Conservation (phyloP, 306 rosid species). For the Cicer chorassanicum region DNA sequence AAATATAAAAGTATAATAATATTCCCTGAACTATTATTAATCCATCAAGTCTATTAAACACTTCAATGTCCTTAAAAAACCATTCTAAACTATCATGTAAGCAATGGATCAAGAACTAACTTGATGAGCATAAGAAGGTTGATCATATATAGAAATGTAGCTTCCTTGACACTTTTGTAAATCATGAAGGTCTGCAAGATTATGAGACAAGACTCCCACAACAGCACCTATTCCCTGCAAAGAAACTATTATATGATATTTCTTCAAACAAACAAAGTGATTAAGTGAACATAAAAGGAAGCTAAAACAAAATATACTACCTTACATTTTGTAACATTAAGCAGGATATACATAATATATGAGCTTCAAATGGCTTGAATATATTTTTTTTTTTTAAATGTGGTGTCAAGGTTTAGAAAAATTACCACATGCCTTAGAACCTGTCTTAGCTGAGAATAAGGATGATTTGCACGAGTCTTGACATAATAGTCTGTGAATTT, state of each 20-base stretch:
- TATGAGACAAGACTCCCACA: constrained; percentile 90
- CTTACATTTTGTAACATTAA: constrained; percentile 19
- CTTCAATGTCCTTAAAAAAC: too few species aligned
- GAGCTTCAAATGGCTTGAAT: constrained; percentile 18
- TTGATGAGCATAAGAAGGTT: constrained; percentile 71
- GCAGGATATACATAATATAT: neutral
- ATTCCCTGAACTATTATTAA: too few species aligned
- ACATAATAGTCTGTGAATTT: constrained; percentile 88
- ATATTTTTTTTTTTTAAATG: neutral
- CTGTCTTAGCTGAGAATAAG: constrained; percentile 96
- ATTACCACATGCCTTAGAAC: constrained; percentile 97
- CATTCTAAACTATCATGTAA: neutral
- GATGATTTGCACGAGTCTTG: constrained; percentile 96
- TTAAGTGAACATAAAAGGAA: neutral
- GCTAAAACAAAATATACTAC: neutral
- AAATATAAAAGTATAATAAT: too few species aligned
- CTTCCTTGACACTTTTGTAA: constrained; percentile 69
- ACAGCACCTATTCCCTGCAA: constrained; percentile 81
- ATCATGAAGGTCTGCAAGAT: constrained; percentile 86
- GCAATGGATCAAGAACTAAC: constrained; percentile 47
- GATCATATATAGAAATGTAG: constrained; percentile 90
- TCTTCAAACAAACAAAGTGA: constrained; percentile 12
- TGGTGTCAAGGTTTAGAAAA: constrained; percentile 15
- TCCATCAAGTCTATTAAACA: too few species aligned
- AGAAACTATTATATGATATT: constrained; percentile 33